These are phyloP conservation scores for Lactarius sp. DNA, from an alignment of 768 basidiomycete species.

Conservation along the genomic window DNA sequence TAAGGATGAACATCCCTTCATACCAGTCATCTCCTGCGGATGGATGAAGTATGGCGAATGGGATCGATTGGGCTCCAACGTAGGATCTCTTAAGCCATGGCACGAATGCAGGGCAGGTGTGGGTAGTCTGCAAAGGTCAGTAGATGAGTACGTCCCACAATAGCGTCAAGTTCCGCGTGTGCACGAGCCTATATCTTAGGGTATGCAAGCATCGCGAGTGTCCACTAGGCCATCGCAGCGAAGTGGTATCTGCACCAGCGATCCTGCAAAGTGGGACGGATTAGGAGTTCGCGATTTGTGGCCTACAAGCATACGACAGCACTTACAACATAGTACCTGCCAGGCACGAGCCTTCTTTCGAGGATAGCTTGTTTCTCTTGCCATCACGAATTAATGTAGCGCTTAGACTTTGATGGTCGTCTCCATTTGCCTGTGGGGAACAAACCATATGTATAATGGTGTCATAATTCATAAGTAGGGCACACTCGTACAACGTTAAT, in stretches of 20 bases:
- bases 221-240: not conserved
- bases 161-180: not conserved
- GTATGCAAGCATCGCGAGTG: not conserved
- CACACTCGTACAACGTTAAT: not conserved
- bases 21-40: too few species aligned
- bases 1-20: not conserved
- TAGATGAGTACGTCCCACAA: not conserved
- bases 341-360: not conserved
- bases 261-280: not conserved
- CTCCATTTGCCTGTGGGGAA: too few species aligned
- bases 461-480: too few species aligned
- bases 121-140: too few species aligned
- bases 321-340: not conserved
- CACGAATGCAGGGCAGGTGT: too few species aligned
- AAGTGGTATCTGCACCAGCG: not conserved
- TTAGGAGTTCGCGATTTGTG: not conserved
- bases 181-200: not conserved
- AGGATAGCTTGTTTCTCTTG: not conserved
- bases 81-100: not conserved
- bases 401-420: too few species aligned
- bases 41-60: too few species aligned
- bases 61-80: not conserved
- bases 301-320: not conserved
- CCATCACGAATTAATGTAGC: not conserved
- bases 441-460: too few species aligned